A percentile compares a stretch with the other conserved stretches of the same genome.
Conservation (phyloP, 495 filamentous ascomycete genomes). For the Articulospora tetracladia region DNA sequence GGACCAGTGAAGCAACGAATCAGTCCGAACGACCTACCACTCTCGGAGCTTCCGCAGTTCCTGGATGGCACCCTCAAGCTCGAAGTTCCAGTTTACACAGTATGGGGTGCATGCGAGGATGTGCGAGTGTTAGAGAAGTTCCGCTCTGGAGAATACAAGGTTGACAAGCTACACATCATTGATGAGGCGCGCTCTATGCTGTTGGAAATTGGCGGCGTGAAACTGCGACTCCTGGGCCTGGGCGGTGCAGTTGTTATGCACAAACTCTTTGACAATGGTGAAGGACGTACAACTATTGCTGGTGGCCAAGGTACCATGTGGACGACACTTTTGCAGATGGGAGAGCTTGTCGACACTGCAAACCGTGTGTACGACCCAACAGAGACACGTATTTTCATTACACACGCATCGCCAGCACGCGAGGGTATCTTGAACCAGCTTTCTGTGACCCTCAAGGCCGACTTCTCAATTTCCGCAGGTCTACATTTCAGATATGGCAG, state of each 20-base stretch:
- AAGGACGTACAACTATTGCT: constrained; percentile 95
- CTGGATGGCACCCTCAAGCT: constrained; percentile 83
- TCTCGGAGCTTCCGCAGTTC: constrained; percentile 92
- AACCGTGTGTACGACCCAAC: constrained; percentile 98
- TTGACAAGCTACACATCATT: constrained; percentile 95
- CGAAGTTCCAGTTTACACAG: constrained; percentile 95
- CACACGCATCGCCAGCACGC: constrained; percentile 93
- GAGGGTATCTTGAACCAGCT: constrained; percentile 98
- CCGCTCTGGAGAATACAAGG: constrained; percentile 95
- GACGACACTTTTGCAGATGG: constrained; percentile 98
- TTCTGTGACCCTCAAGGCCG: constrained; percentile 94
- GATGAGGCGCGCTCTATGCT: constrained; percentile 95
- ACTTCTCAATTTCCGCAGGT: constrained; percentile 97
- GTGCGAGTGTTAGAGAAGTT: constrained; percentile 98
- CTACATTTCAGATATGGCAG: constrained; percentile 98
- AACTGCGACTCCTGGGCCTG: constrained; percentile 89
- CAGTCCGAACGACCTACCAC: constrained; percentile 71
- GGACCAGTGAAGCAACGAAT: constrained; percentile 82
- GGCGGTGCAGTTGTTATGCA: constrained; percentile 99
- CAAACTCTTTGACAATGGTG: constrained; percentile 98
- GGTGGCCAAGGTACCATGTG: constrained; percentile 99
- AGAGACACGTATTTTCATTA: constrained; percentile 97
- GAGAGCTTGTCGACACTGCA: constrained; percentile 95
- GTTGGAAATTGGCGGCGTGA: constrained; percentile 91
- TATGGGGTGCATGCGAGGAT: constrained; percentile 99